Conservation (phyloP, 495 filamentous ascomycete species). For the Entonaema liquescens region DNA sequence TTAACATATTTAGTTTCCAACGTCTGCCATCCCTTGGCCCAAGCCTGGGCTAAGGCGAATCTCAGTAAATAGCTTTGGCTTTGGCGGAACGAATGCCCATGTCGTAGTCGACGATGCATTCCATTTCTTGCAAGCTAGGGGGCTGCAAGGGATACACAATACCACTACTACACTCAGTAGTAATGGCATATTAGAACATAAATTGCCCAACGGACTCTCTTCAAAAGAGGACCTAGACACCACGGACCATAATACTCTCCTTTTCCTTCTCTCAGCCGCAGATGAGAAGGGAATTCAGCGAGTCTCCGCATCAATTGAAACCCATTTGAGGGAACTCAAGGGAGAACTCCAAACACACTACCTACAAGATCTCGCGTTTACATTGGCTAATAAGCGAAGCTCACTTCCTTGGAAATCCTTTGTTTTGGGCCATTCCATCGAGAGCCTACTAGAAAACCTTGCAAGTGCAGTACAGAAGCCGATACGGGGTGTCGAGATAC, state of each 20-base stretch:
- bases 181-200: background rate
- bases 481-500: background rate
- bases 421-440: conserved; percentile 10
- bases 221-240: background rate
- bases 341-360: background rate
- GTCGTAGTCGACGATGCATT: conserved; percentile 58
- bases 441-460: background rate
- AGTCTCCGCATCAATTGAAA: background rate
- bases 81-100: conserved; percentile 66
- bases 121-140: conserved; percentile 6
- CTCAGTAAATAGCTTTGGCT: conserved; percentile 66
- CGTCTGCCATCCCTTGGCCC: conserved; percentile 33
- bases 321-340: background rate
- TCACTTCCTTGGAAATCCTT: conserved; percentile 39
- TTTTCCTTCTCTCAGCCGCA: background rate
- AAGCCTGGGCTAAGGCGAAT: conserved; percentile 47
- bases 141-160: background rate
- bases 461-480: background rate
- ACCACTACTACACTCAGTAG: background rate
- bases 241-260: too few species aligned
- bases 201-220: too few species aligned
- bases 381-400: conserved; percentile 40
- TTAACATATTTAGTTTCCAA: conserved; percentile 37
- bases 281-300: conserved; percentile 8
- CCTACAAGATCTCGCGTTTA: conserved; percentile 39